Evolutionary conservation across 2,329 filamentous ascomycete genomes (phyloP).

Genomic region (Stachybotrys echinatus): DNA sequence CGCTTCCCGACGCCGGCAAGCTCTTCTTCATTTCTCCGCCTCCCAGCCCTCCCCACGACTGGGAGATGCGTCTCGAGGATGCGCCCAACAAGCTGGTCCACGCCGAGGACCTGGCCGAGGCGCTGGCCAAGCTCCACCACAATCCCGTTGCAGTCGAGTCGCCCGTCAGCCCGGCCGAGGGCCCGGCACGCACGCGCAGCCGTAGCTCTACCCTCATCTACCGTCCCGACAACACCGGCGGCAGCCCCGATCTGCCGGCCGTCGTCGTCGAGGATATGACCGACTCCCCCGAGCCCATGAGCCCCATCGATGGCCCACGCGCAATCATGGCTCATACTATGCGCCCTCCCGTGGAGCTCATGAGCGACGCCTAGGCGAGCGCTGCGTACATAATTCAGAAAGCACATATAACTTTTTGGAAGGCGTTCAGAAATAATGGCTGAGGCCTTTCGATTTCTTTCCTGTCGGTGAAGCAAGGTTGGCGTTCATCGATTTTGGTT

Average conservation of each 20-base stretch:
- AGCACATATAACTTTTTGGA: not conserved
- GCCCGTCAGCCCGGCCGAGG: constrained; percentile 23
- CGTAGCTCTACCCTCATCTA: constrained; percentile 63
- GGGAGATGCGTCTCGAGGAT: constrained; percentile 63
- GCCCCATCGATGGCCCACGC: constrained; percentile 34
- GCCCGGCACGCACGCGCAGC: constrained; percentile 37
- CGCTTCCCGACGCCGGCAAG: constrained; percentile 64
- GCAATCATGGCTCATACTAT: constrained; percentile 55
- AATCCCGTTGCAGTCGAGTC: constrained; percentile 27
- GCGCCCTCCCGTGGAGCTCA: constrained; percentile 61
- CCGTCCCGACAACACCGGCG: constrained; percentile 51
- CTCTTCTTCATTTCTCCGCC: constrained; percentile 70
- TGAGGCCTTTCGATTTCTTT: not conserved
- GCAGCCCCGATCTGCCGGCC: constrained; percentile 53
- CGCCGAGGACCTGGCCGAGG: constrained; percentile 63
- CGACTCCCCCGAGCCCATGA: constrained; percentile 39
- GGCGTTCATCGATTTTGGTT: too few species aligned
- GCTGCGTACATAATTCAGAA: too few species aligned
- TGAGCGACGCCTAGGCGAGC: constrained; percentile 43
- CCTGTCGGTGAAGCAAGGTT: too few species aligned
- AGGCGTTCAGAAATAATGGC: not conserved
- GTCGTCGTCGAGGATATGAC: constrained; percentile 66
- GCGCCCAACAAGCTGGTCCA: constrained; percentile 67
- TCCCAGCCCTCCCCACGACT: constrained; percentile 62
- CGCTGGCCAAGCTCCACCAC: constrained; percentile 53